Conservation (phyloP, 345 rosid species). For the Lepidium didymum region DNA sequence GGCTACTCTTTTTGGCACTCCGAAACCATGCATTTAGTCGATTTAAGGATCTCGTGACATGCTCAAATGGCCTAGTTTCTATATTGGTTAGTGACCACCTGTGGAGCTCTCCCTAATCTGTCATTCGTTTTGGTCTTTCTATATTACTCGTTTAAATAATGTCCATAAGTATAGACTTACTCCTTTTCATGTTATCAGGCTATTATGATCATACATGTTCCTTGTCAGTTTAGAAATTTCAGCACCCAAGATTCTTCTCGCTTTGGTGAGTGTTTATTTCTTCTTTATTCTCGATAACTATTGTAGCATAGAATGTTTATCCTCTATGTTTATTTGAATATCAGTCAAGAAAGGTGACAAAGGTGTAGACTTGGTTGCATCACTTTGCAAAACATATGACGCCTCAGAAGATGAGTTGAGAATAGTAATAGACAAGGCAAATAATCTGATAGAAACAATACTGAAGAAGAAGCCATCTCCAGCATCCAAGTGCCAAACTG, state of each 20-base stretch:
- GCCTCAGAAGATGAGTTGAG: constrained; percentile 80
- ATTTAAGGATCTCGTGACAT: constrained; percentile 80
- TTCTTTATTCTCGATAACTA: not conserved
- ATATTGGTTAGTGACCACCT: constrained; percentile 61
- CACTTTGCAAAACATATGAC: constrained; percentile 72
- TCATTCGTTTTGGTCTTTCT: not conserved
- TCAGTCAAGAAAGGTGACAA: constrained; percentile 72
- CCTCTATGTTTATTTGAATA: not conserved
- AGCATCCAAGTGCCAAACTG: constrained; percentile 57
- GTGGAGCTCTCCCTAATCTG: not conserved
- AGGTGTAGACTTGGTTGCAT: constrained; percentile 74
- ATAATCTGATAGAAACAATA: constrained; percentile 52
- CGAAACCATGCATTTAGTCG: constrained; percentile 77
- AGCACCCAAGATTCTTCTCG: constrained; percentile 43
- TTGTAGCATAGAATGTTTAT: not conserved
- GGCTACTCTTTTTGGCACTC: constrained; percentile 89
- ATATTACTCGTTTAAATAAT: not conserved
- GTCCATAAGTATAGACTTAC: not conserved
- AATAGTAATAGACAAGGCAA: constrained; percentile 60
- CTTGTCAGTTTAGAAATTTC: constrained; percentile 68
- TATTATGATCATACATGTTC: constrained; percentile 77
- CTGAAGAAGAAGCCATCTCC: constrained; percentile 51
- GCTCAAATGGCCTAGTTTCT: constrained; percentile 81
- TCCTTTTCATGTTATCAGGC: constrained; percentile 46
- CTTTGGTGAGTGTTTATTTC: constrained; percentile 54